Evolutionary conservation across 768 basidiomycete species (phyloP).

Genomic region (Mycena leptocephala): DNA sequence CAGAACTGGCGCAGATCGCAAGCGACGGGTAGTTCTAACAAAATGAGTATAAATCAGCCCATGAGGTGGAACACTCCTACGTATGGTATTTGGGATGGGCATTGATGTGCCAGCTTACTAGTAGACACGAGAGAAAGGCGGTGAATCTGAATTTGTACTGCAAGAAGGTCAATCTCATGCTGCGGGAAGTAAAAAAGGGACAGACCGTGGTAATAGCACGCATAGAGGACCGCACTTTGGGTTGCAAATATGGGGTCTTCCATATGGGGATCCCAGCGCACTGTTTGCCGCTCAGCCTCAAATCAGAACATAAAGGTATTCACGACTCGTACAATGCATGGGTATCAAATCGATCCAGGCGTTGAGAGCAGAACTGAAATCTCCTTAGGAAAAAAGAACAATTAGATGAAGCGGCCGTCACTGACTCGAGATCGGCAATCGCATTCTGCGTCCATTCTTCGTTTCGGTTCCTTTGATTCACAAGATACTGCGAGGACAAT

Average conservation of each 20-base stretch:
- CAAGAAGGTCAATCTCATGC: neutral
- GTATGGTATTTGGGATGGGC: neutral
- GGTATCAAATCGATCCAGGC: conserved; percentile 79
- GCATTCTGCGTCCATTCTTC: conserved; percentile 66
- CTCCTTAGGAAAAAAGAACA: no score
- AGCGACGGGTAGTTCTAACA: conserved; percentile 63
- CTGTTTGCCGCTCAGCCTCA: conserved; percentile 44
- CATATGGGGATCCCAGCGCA: conserved; percentile 47
- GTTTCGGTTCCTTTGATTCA: conserved; percentile 54
- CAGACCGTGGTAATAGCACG: conserved; percentile 40
- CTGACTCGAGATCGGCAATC: conserved; percentile 65
- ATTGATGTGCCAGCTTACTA: conserved; percentile 34
- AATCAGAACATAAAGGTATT: neutral
- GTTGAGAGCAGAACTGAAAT: conserved; percentile 64
- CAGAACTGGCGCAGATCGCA: conserved; percentile 83
- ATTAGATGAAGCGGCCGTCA: neutral
- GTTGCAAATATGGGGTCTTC: conserved; percentile 36
- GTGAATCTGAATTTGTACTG: conserved; percentile 74
- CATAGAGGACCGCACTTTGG: conserved; percentile 42
- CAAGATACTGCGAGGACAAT: conserved; percentile 64
- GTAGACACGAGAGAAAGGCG: conserved; percentile 76
- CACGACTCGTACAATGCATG: conserved; percentile 59
- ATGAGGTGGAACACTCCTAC: neutral
- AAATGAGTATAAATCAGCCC: conserved; percentile 1
- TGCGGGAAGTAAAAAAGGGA: neutral